These are phyloP conservation scores for Fusarium sp. DNA, from an alignment of 2,329 filamentous ascomycete species.

Conservation along the genomic window DNA sequence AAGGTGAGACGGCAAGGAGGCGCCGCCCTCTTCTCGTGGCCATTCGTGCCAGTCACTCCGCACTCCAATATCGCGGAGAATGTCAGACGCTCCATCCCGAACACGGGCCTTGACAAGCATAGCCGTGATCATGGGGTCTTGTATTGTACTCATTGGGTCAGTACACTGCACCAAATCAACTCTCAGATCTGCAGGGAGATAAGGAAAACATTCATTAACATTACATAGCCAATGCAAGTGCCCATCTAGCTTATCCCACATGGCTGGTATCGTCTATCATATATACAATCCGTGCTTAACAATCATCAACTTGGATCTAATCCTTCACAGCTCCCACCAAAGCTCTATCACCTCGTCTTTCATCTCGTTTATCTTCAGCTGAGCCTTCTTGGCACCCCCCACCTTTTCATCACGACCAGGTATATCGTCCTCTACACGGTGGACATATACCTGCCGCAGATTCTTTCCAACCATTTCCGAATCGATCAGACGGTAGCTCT, in stretches of 20 bases:
- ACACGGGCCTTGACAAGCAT: neutral
- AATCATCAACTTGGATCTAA: conserved; percentile 6
- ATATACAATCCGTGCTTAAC: conserved; percentile 29
- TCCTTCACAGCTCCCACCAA: conserved; percentile 54
- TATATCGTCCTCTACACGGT: conserved; percentile 52
- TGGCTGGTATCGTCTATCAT: conserved; percentile 41
- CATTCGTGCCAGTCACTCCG: neutral
- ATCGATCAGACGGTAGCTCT: conserved; percentile 63
- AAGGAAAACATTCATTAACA: conserved; percentile 42
- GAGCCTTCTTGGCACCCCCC: conserved; percentile 6
- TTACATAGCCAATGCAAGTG: conserved; percentile 35
- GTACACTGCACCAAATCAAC: conserved; percentile 5
- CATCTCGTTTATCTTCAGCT: conserved; percentile 33
- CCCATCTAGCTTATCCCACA: conserved; percentile 32
- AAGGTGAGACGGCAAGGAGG: neutral
- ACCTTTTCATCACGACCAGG: conserved; percentile 51
- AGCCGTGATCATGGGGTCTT: neutral
- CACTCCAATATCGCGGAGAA: neutral
- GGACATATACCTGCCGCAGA: conserved; percentile 68
- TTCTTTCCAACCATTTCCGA: conserved; percentile 56
- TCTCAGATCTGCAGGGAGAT: conserved; percentile 19
- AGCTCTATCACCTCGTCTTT: conserved; percentile 62
- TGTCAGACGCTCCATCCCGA: neutral
- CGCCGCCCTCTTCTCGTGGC: too few relatives aligned
- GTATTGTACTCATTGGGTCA: conserved; percentile 6